These are phyloP conservation scores for Botrytis galanthina DNA, from an alignment of 2,329 filamentous ascomycete species.

Conservation along the genomic window DNA sequence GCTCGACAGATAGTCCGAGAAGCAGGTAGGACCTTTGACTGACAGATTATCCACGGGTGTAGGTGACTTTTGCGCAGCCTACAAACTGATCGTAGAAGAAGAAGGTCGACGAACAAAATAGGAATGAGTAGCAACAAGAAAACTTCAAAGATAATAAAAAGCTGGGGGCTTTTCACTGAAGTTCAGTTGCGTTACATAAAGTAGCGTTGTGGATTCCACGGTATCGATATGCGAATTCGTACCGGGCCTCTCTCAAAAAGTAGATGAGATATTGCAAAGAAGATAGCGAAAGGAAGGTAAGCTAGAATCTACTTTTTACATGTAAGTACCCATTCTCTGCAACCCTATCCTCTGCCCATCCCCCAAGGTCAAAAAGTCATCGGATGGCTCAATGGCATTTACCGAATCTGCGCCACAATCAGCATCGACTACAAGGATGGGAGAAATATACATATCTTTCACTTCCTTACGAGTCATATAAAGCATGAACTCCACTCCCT, in stretches of 20 bases:
- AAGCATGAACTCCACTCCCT: fast-evolving
- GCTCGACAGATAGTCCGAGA: too few relatives aligned
- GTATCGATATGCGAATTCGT: not conserved
- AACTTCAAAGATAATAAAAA: fast-evolving
- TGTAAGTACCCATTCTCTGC: not conserved
- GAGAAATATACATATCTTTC: not conserved
- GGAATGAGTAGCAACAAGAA: fast-evolving
- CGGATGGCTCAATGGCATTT: too few relatives aligned
- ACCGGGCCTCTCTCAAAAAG: not conserved
- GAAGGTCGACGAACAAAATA: not conserved
- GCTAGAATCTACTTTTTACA: fast-evolving
- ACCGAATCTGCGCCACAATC: not conserved
- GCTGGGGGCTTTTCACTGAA: not conserved
- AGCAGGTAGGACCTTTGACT: not conserved
- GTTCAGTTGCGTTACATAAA: not conserved
- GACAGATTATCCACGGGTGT: not conserved
- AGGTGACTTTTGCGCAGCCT: not conserved
- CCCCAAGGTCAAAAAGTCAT: not conserved
- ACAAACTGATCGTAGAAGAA: not conserved
- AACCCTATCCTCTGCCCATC: fast-evolving
- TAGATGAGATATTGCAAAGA: not conserved
- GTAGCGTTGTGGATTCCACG: not conserved
- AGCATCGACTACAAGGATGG: not conserved
- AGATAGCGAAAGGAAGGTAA: fast-evolving
- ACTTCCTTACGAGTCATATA: not conserved